phyloP scores from a whole-genome alignment of 768 basidiomycete species.

The Neoboletus magnificus region DNA sequence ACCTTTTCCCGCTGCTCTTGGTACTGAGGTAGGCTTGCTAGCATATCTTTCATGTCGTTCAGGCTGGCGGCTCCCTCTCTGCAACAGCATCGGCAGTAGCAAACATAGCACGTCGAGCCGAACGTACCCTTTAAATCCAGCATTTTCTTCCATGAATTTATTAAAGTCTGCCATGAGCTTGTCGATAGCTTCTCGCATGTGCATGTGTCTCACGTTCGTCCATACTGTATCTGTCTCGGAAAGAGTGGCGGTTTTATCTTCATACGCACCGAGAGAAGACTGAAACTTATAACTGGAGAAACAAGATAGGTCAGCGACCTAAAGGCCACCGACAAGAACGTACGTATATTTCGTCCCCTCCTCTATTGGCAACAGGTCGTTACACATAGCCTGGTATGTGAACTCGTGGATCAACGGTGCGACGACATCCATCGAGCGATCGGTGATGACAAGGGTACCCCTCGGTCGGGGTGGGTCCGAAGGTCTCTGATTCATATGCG shows the following conservation, averaged over 20 bases:
- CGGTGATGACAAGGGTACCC: conserved; percentile 85
- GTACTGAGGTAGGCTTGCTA: conserved; percentile 90
- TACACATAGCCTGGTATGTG: conserved; percentile 98
- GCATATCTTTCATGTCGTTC: conserved; percentile 99
- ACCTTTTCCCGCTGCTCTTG: conserved; percentile 96
- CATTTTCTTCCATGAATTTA: conserved; percentile 89
- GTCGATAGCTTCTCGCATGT: conserved; percentile 98
- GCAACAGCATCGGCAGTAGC: conserved; percentile 2
- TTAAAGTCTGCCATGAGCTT: conserved; percentile 96
- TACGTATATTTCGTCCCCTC: conserved; percentile 86
- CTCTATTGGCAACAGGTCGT: conserved; percentile 86
- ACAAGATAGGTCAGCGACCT: background rate
- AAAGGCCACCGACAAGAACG: conserved; percentile 32
- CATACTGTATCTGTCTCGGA: conserved; percentile 87
- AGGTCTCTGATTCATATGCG: conserved; percentile 41
- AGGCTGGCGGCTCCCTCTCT: conserved; percentile 82
- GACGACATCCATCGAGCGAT: conserved; percentile 92
- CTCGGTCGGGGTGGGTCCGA: conserved; percentile 61
- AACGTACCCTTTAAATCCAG: conserved; percentile 85
- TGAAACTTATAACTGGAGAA: conserved; percentile 83
- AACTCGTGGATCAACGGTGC: conserved; percentile 96
- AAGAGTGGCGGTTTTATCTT: conserved; percentile 85
- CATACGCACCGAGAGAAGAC: conserved; percentile 77
- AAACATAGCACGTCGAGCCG: conserved; percentile 1
- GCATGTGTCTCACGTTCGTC: conserved; percentile 92